Evolutionary conservation across 2,329 filamentous ascomycete species (phyloP).

Genomic region (Cryphonectria naterciae): DNA sequence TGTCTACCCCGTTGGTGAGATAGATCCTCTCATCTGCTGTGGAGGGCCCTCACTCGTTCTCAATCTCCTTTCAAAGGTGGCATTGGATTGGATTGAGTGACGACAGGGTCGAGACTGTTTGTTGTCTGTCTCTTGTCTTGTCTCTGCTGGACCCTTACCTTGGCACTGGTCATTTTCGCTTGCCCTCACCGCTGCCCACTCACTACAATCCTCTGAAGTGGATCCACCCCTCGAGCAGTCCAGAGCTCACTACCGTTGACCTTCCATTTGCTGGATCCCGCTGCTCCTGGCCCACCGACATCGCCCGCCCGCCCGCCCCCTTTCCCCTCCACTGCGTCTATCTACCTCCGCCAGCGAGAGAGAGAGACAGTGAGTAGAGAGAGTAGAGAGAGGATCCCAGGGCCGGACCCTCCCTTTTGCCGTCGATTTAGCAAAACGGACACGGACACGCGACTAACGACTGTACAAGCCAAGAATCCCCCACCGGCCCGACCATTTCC

Average conservation of each 20-base stretch:
- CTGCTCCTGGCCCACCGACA: constrained; percentile 20
- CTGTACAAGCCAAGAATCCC: constrained; percentile 16
- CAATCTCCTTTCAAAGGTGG: background rate
- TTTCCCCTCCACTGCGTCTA: constrained; percentile 20
- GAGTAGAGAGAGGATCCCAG: background rate
- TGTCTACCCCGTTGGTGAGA: background rate
- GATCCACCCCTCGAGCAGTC: constrained; percentile 16
- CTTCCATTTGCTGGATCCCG: constrained; percentile 24
- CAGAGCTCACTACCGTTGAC: constrained; percentile 10
- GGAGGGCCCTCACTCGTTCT: background rate
- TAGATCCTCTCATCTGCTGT: background rate
- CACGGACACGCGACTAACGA: constrained; percentile 24
- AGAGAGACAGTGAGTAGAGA: background rate
- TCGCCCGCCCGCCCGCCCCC: constrained; percentile 26
- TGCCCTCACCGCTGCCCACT: constrained; percentile 26
- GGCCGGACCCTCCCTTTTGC: constrained; percentile 24
- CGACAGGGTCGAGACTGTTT: background rate
- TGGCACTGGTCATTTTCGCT: constrained; percentile 18
- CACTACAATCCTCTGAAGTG: constrained; percentile 9
- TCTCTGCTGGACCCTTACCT: background rate
- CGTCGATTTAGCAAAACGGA: constrained; percentile 12
- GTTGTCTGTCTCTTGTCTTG: background rate
- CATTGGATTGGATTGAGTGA: background rate
- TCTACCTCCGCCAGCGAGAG: constrained; percentile 15
- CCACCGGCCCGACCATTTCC: constrained; percentile 28